Percentiles rank a stretch among this genome's conserved stretches.
Evolutionary conservation across 768 basidiomycete species (phyloP).

Genomic region (Rhodotorula kratochvilovae): DNA sequence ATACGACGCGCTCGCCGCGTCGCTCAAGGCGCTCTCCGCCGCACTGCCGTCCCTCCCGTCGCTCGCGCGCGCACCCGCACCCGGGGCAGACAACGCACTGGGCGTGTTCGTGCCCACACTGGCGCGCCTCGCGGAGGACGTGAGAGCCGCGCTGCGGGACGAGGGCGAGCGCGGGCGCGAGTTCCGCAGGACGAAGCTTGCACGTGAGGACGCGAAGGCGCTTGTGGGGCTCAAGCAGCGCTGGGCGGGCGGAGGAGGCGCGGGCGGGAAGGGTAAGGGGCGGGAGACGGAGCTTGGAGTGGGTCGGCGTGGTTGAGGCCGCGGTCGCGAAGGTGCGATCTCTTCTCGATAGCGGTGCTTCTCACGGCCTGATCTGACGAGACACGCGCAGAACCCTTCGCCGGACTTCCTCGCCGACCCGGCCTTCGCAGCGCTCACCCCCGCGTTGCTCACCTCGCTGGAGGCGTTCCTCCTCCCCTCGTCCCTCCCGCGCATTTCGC

Average conservation of each 20-base stretch:
- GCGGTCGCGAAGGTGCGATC: conserved; percentile 6
- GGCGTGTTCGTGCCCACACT: conserved; percentile 25
- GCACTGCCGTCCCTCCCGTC: not conserved
- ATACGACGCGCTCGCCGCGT: conserved; percentile 2
- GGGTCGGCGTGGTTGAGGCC: not conserved
- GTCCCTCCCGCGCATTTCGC: conserved; percentile 19
- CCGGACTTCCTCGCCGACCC: not conserved
- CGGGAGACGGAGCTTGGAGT: not conserved
- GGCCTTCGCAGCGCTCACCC: not conserved
- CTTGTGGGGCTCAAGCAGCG: conserved; percentile 21
- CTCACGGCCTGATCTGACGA: too few species aligned
- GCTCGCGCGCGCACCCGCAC: not conserved
- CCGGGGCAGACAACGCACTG: not conserved
- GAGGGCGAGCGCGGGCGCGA: conserved; percentile 9
- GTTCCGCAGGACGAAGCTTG: conserved; percentile 1
- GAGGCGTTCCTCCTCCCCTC: conserved; percentile 29
- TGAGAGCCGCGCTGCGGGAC: not conserved
- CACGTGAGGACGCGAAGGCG: conserved; percentile 23
- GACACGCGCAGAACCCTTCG: conserved; percentile 8
- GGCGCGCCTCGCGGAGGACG: conserved; percentile 1
- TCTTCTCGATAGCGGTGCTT: not conserved
- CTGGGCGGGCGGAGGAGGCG: conserved; percentile 1
- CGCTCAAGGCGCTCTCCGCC: conserved; percentile 5
- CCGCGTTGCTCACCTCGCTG: conserved; percentile 19
- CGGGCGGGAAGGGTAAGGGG: conserved; percentile 9